Percentiles rank a stretch among this genome's conserved stretches.
Evolutionary conservation across 306 rosid genomes (phyloP).

Genomic region (Trifolium repens): DNA sequence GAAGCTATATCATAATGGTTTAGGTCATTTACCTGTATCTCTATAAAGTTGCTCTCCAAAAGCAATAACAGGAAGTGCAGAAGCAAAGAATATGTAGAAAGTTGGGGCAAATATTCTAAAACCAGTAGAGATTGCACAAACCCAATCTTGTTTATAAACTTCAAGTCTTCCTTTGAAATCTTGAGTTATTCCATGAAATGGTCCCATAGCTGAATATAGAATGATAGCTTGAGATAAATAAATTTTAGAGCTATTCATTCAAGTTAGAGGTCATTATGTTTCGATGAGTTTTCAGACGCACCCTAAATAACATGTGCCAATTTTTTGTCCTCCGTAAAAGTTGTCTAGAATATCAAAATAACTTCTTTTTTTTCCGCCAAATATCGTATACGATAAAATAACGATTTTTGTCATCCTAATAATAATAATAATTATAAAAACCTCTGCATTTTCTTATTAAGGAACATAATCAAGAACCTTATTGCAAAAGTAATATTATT

Average conservation of each 20-base stretch:
- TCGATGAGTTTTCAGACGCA: neutral
- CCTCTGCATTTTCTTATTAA: neutral
- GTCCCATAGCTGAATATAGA: constrained; percentile 45
- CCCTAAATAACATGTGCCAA: neutral
- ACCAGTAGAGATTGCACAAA: constrained; percentile 56
- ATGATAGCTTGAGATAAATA: neutral
- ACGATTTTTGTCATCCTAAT: too few species aligned
- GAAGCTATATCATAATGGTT: neutral
- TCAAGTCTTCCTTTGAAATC: constrained; percentile 78
- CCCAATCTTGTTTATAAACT: constrained; percentile 83
- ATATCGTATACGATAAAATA: too few species aligned
- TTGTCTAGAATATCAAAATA: too few species aligned
- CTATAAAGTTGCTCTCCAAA: constrained; percentile 82
- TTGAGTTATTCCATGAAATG: constrained; percentile 64
- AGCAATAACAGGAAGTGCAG: constrained; percentile 90
- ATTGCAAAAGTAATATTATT: neutral
- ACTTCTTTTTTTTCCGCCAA: too few species aligned
- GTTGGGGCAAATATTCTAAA: constrained; percentile 83
- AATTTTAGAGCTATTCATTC: neutral
- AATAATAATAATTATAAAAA: neutral
- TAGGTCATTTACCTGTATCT: constrained; percentile 65
- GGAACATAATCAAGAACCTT: neutral
- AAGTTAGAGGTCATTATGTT: neutral
- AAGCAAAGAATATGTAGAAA: constrained; percentile 85
- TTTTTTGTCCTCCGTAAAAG: too few species aligned